phyloP scores from a whole-genome alignment of 306 rosid genomes.

The Vigna hirtella region DNA sequence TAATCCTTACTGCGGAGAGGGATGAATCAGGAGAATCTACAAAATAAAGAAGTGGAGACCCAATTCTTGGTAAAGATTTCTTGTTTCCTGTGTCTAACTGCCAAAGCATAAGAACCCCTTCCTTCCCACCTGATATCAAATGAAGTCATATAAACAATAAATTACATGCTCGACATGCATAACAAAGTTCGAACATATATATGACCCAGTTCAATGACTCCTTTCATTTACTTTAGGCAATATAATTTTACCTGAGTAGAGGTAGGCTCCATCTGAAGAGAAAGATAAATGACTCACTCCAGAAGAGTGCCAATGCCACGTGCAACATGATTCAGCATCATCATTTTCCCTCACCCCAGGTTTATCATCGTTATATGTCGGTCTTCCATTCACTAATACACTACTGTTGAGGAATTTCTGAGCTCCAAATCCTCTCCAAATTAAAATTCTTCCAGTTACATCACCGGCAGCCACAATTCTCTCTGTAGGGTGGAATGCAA shows the following conservation, averaged over 20 bases:
- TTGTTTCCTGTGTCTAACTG: conserved; percentile 88
- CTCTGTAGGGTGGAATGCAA: conserved; percentile 83
- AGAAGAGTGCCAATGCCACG: conserved; percentile 93
- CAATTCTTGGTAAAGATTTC: conserved; percentile 83
- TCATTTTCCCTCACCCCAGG: conserved; percentile 85
- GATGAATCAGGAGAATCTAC: conserved; percentile 82
- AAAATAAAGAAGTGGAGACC: conserved; percentile 85
- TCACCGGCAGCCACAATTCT: conserved; percentile 94
- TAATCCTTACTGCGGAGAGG: conserved; percentile 75
- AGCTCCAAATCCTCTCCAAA: conserved; percentile 81
- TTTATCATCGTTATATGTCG: conserved; percentile 55
- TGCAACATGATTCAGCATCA: conserved; percentile 85
- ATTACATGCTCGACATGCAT: neutral
- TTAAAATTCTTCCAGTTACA: conserved; percentile 81
- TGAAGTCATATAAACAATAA: conserved; percentile 45
- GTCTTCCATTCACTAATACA: conserved; percentile 42
- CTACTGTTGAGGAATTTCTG: conserved; percentile 49
- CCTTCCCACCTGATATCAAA: conserved; percentile 77
- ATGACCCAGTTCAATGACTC: conserved; percentile 4
- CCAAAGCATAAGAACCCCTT: conserved; percentile 97
- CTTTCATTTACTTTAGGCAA: conserved; percentile 5
- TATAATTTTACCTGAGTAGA: conserved; percentile 74
- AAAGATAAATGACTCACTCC: conserved; percentile 72
- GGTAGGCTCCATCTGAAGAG: conserved; percentile 84
- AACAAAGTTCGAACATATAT: neutral